Evolutionary conservation across 140 eudicot genomes (phyloP).

Genomic region (Stevia rebaudiana): DNA sequence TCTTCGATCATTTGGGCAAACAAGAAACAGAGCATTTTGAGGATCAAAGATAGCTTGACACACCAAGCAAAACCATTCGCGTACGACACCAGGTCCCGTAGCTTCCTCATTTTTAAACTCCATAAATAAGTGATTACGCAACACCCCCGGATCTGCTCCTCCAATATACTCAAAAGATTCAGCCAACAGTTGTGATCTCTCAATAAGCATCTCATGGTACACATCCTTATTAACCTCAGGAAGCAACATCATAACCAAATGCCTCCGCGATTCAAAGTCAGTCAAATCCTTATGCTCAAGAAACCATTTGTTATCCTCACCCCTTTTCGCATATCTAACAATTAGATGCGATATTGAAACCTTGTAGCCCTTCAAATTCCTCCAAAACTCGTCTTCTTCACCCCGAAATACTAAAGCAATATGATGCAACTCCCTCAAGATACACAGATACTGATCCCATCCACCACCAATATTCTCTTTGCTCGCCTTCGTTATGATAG

Average conservation of each 20-base stretch:
- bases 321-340: constrained; percentile 44
- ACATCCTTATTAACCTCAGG: constrained; percentile 64
- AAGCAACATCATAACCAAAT: constrained; percentile 67
- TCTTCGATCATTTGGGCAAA: constrained; percentile 82
- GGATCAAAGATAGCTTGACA: constrained; percentile 78
- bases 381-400: constrained; percentile 48
- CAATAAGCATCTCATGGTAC: constrained; percentile 90
- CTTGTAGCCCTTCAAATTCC: constrained; percentile 37
- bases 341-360: constrained; percentile 40
- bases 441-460: constrained; percentile 47
- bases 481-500: constrained; percentile 13
- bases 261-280: constrained; percentile 67
- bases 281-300: constrained; percentile 47
- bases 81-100: constrained; percentile 79
- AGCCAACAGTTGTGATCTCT: constrained; percentile 60
- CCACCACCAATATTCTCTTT: constrained; percentile 25
- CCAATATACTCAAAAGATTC: constrained; percentile 69
- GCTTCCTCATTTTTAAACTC: constrained; percentile 88
- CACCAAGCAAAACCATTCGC: constrained; percentile 91
- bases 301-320: constrained; percentile 60
- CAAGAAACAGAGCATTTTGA: constrained; percentile 63
- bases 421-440: constrained; percentile 47
- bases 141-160: constrained; percentile 34
- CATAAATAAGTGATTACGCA: constrained; percentile 65
- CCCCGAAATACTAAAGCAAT: constrained; percentile 44